phyloP scores from a whole-genome alignment of 768 basidiomycete genomes.

The Cystofilobasidium ferigula region DNA sequence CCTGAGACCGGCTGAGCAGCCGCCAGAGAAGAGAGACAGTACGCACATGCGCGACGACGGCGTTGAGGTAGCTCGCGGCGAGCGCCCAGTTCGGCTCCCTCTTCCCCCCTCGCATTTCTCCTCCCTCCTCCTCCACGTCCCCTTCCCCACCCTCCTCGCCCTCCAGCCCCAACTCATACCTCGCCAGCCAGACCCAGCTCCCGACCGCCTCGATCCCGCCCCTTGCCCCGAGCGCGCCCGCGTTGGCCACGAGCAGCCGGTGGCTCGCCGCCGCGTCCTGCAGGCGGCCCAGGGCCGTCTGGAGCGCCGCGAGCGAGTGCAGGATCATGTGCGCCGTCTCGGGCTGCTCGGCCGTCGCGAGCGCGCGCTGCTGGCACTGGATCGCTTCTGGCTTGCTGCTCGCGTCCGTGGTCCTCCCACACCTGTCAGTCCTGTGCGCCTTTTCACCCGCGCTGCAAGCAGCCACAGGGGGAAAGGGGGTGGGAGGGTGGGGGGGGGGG shows the following conservation, averaged over 20 bases:
- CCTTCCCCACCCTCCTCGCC: not conserved
- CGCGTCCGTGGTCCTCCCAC: too few species aligned
- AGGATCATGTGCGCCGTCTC: constrained; percentile 34
- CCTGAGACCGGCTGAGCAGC: not conserved
- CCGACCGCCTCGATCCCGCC: constrained; percentile 64
- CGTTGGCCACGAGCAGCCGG: constrained; percentile 44
- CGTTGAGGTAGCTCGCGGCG: constrained; percentile 62
- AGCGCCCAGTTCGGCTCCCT: constrained; percentile 34
- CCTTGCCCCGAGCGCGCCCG: not conserved
- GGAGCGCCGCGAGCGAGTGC: constrained; percentile 34
- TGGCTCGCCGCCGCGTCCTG: constrained; percentile 50
- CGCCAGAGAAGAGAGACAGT: not conserved
- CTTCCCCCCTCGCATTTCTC: not conserved
- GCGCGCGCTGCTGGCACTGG: constrained; percentile 79
- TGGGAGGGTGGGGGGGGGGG: too few species aligned
- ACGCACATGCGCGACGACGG: constrained; percentile 51
- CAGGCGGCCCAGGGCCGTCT: constrained; percentile 28
- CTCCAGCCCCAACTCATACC: constrained; percentile 49
- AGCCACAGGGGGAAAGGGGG: too few species aligned
- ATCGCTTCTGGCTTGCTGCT: constrained; percentile 56
- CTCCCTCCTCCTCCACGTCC: constrained; percentile 2
- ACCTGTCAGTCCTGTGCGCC: too few species aligned
- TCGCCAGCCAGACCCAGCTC: constrained; percentile 74
- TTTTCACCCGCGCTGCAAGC: too few species aligned
- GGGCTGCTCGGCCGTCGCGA: constrained; percentile 40